phyloP scores from a whole-genome alignment of 208 protist species.

The Porcisia hertigi region DNA sequence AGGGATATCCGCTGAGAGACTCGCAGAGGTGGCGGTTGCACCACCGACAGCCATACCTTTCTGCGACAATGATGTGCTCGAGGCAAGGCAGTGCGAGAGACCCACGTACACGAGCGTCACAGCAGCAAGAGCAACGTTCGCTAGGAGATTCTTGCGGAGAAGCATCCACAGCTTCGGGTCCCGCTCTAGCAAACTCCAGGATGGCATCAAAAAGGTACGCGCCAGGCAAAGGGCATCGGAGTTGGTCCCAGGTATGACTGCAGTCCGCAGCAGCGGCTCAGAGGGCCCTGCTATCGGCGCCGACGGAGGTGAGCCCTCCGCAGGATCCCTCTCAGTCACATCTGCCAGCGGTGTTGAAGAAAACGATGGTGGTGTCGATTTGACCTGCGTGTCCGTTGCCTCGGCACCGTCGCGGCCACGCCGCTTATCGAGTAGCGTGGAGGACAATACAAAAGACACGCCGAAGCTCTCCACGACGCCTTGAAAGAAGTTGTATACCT shows the following conservation, averaged over 20 bases:
- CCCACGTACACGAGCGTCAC: conserved; percentile 28
- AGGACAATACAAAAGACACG: conserved; percentile 4
- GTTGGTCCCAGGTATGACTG: not conserved
- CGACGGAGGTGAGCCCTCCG: not conserved
- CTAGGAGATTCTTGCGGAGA: conserved; percentile 40
- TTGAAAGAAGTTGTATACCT: conserved; percentile 24
- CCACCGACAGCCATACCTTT: not conserved
- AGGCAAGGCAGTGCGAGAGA: conserved; percentile 14
- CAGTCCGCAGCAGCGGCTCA: not conserved
- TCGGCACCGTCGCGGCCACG: not conserved
- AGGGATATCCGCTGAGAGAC: not conserved
- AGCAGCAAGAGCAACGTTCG: conserved; percentile 23
- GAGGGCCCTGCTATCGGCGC: not conserved
- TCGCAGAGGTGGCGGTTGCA: not conserved
- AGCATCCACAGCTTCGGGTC: conserved; percentile 48
- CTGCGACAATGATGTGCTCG: not conserved
- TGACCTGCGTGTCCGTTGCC: not conserved
- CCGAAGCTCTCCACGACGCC: conserved; percentile 34
- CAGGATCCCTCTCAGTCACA: not conserved
- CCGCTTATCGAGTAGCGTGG: not conserved
- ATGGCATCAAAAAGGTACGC: conserved; percentile 27
- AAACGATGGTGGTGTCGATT: not conserved
- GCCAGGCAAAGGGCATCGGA: not conserved
- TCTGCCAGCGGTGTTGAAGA: not conserved
- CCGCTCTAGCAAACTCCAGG: conserved; percentile 35